Evolutionary conservation across 805 yeast species (phyloP).

Genomic region (Kluyveromyces starmeri): DNA sequence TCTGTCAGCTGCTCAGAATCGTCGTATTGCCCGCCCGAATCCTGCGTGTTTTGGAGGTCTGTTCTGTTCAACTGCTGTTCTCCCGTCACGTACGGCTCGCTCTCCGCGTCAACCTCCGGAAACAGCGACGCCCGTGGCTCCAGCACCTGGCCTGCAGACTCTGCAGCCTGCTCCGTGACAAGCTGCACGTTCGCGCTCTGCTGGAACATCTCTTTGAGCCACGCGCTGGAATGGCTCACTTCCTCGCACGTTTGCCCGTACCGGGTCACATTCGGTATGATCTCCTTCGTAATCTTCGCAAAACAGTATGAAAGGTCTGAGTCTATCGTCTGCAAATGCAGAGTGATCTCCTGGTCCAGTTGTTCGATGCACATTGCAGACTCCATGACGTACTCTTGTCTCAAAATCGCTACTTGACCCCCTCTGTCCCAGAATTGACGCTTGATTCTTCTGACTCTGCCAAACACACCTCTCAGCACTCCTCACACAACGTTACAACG

Average conservation of each 20-base stretch:
- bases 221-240: slow-evolving; percentile 58
- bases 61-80: slow-evolving; percentile 11
- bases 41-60: background rate
- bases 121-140: slow-evolving; percentile 19
- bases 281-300: slow-evolving; percentile 53
- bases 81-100: slow-evolving; percentile 13
- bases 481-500: too few relatives aligned
- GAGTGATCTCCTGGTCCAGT: slow-evolving; percentile 71
- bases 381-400: background rate
- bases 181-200: slow-evolving; percentile 51
- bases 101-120: slow-evolving; percentile 1
- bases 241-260: slow-evolving; percentile 50
- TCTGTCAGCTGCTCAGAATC: slow-evolving; percentile 9
- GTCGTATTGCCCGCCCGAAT: slow-evolving; percentile 4
- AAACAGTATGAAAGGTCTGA: slow-evolving; percentile 61
- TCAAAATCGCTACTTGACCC: too few relatives aligned
- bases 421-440: too few relatives aligned
- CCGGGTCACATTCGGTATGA: slow-evolving; percentile 57
- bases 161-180: slow-evolving; percentile 5
- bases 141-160: slow-evolving; percentile 19
- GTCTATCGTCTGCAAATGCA: slow-evolving; percentile 72
- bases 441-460: too few relatives aligned
- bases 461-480: too few relatives aligned
- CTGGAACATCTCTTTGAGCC: slow-evolving; percentile 75
- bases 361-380: slow-evolving; percentile 38